These are phyloP conservation scores for Microstegium vimineum DNA, from an alignment of 176 grass and related monocot species.

Conservation along the genomic window DNA sequence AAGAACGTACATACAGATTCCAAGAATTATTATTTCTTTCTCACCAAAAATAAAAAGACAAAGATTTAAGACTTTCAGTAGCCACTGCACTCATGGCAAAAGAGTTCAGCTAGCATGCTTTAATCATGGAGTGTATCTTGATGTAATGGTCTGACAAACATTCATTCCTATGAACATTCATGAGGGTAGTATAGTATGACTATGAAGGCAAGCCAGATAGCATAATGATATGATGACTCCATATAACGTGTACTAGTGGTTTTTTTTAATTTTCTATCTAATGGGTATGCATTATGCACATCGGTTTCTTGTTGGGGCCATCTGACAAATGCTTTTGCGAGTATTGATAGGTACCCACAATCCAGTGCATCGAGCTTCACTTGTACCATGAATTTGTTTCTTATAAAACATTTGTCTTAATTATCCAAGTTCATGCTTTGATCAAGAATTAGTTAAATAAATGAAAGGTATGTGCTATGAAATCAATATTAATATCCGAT, in stretches of 20 bases:
- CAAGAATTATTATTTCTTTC: background rate
- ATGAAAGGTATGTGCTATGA: background rate
- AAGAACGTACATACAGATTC: background rate
- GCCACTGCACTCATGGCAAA: background rate
- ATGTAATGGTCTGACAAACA: background rate
- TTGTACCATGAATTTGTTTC: background rate
- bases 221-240: background rate
- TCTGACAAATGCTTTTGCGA: background rate
- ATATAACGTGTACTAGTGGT: background rate
- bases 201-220: background rate
- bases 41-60: background rate
- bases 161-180: no score
- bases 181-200: no score
- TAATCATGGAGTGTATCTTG: background rate
- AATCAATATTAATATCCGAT: background rate
- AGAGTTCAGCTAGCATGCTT: background rate
- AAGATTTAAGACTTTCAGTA: background rate
- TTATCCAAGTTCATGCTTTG: background rate
- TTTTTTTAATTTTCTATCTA: background rate
- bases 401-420: background rate
- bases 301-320: background rate
- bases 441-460: background rate
- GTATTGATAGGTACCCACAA: background rate
- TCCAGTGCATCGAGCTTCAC: background rate
- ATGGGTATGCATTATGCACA: background rate